phyloP scores from a whole-genome alignment of 345 rosid genomes.

The Brassica rapa region DNA sequence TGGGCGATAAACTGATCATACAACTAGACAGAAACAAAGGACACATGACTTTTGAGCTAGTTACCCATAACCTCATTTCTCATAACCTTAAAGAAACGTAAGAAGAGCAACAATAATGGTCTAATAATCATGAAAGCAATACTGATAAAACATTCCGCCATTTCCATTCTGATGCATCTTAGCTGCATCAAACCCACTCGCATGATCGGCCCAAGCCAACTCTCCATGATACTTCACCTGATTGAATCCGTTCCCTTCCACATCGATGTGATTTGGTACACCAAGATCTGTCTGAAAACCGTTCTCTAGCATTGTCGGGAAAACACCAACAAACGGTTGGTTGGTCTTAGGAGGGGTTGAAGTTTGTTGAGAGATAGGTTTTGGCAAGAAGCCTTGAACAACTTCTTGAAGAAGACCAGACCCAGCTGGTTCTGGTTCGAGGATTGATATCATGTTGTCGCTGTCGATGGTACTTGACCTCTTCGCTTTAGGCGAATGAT shows the following conservation, averaged over 20 bases:
- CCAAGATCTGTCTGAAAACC: slow-evolving; percentile 19
- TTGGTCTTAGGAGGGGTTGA: slow-evolving; percentile 13
- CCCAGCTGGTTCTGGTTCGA: slow-evolving; percentile 59
- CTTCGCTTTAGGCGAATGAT: slow-evolving; percentile 36
- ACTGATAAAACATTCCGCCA: slow-evolving; percentile 34
- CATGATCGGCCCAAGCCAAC: slow-evolving; percentile 30
- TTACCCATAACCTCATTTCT: slow-evolving; percentile 1
- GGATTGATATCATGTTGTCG: slow-evolving; percentile 44
- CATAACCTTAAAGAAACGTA: slow-evolving; percentile 25
- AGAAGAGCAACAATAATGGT: not conserved
- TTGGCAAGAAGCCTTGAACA: slow-evolving; percentile 66
- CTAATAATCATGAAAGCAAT: slow-evolving; percentile 35
- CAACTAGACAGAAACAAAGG: slow-evolving; percentile 8
- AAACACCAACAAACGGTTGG: slow-evolving; percentile 18
- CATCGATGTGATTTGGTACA: slow-evolving; percentile 1
- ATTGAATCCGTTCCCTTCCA: slow-evolving; percentile 31
- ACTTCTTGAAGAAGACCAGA: slow-evolving; percentile 89
- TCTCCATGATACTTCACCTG: slow-evolving; percentile 33
- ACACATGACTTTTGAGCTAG: slow-evolving; percentile 12
- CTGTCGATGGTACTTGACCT: slow-evolving; percentile 32
- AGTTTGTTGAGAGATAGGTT: slow-evolving; percentile 30
- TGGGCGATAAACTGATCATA: slow-evolving; percentile 13
- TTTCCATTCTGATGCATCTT: slow-evolving; percentile 26
- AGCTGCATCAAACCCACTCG: slow-evolving; percentile 28
- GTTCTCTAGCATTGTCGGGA: slow-evolving; percentile 5